Conservation (phyloP, 129 eudicot genomes). For the Flaveria ramosissima region DNA sequence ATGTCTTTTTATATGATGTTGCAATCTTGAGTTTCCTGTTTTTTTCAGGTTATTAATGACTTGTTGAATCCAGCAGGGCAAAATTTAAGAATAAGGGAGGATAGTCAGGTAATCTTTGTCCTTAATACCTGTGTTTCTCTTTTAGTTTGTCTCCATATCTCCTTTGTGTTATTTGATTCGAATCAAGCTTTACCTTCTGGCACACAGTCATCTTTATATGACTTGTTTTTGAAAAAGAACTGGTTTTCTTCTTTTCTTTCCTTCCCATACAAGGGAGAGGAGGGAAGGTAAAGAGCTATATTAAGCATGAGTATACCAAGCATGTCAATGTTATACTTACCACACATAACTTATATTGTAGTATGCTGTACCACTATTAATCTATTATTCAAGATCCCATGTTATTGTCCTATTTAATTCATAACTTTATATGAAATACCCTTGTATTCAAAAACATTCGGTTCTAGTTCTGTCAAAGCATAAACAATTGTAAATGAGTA, state of each 20-base stretch:
- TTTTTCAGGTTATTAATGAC: slow-evolving; percentile 87
- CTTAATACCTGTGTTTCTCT: slow-evolving; percentile 8
- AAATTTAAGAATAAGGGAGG: slow-evolving; percentile 86
- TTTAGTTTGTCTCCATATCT: neutral
- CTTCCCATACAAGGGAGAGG: neutral
- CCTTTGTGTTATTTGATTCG: neutral
- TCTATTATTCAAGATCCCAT: too few relatives aligned
- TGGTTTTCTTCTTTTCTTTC: neutral
- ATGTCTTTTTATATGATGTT: slow-evolving; percentile 4
- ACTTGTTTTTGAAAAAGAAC: neutral
- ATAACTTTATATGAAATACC: slow-evolving; percentile 8
- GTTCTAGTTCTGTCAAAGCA: neutral
- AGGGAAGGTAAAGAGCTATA: neutral
- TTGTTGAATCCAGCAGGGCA: slow-evolving; percentile 97
- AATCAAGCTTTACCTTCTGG: slow-evolving; percentile 1
- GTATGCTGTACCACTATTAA: too few relatives aligned
- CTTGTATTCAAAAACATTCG: slow-evolving; percentile 3
- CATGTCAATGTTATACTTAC: slow-evolving; percentile 14
- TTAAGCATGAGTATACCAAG: neutral
- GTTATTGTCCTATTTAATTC: neutral
- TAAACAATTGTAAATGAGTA: slow-evolving; percentile 9
- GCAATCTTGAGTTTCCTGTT: slow-evolving; percentile 14
- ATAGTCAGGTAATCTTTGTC: slow-evolving; percentile 61
- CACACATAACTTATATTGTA: too few relatives aligned
- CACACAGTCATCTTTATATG: slow-evolving; percentile 9